Evolutionary conservation across 495 filamentous ascomycete species (phyloP), one percentile per base, ranked within the genome.

Genomic region (Neurospora tetraspora): DNA sequence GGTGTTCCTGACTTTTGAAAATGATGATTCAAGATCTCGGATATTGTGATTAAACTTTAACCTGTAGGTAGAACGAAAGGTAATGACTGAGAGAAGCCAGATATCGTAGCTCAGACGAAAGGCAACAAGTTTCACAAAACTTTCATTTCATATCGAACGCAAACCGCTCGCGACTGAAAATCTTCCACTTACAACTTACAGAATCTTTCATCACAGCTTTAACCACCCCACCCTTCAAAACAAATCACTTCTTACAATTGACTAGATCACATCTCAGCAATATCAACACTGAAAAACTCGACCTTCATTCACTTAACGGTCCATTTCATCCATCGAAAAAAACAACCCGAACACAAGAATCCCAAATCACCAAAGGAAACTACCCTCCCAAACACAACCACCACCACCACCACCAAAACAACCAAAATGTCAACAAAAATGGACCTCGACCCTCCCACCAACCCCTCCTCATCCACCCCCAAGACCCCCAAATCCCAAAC

Each of bases 391-490:
- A n/a, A 37, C 36, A 37, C 38, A 18, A 69, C 68, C 42, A 71
- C 39, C 65, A 65, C 40, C 45, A 69, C 61, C 23, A 14, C 39
- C 2, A 72, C 5, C 20, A 9, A 65, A 27, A 40, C 40, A 5
- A 69, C 40, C 38, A 27, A 42, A 68, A 34, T 65, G 53, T 65
- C 27, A 36, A 65, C 27, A 1, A 39, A 40, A 69, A 78, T 78
- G 75, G 73, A 76, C 40, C 16, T 74, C 71, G 70, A 75, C 71
- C 71, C 69, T 36, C 39, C 69, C 45, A 39, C 72, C 11, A 70
- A 53, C 42, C 69, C 4, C 68, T 20, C 70, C 20, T 65, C 36
- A 2, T 70, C 39, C 6, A 70, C 36, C 39, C 14, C 42, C 42
- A 47, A 37, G 34, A 43, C 39, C 37, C 20, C 53, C 20, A 65